phyloP scores from a whole-genome alignment of 1,139 yeast species.

The Suhomyces panamericanus region DNA sequence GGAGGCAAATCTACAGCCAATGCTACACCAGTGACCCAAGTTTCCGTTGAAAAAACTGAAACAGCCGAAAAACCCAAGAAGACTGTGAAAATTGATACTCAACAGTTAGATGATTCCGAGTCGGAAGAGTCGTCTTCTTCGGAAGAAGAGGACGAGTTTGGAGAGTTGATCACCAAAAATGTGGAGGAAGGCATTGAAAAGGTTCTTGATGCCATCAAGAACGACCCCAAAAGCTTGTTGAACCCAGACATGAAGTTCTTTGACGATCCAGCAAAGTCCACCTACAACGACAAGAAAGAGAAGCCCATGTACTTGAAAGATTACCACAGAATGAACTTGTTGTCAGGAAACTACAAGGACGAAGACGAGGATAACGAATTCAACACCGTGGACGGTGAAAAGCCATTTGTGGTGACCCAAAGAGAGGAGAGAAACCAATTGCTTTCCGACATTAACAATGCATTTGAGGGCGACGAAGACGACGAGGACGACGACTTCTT shows the following conservation, averaged over 20 bases:
- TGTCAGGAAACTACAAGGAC: slow-evolving; percentile 58
- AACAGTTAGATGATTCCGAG: slow-evolving; percentile 11
- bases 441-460: slow-evolving; percentile 71
- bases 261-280: slow-evolving; percentile 52
- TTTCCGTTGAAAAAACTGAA: slow-evolving; percentile 8
- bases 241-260: slow-evolving; percentile 72
- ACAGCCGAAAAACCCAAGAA: slow-evolving; percentile 8
- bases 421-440: slow-evolving; percentile 72
- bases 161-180: slow-evolving; percentile 82
- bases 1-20: slow-evolving; percentile 5
- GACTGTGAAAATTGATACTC: slow-evolving; percentile 9
- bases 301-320: slow-evolving; percentile 90
- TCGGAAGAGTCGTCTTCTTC: slow-evolving; percentile 33
- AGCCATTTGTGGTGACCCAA: slow-evolving; percentile 71
- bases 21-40: slow-evolving; percentile 18
- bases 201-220: slow-evolving; percentile 69
- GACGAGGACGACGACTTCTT: slow-evolving; percentile 47
- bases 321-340: slow-evolving; percentile 80
- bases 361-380: slow-evolving; percentile 50
- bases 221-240: slow-evolving; percentile 62
- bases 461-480: slow-evolving; percentile 51
- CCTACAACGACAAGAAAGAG: slow-evolving; percentile 38
- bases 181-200: slow-evolving; percentile 77
- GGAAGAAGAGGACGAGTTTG: slow-evolving; percentile 92
- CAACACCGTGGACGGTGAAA: slow-evolving; percentile 56